Base-by-base conservation (phyloP, 2,329 filamentous ascomycete genomes). In the Ambrosiella cleistominuta region DNA sequence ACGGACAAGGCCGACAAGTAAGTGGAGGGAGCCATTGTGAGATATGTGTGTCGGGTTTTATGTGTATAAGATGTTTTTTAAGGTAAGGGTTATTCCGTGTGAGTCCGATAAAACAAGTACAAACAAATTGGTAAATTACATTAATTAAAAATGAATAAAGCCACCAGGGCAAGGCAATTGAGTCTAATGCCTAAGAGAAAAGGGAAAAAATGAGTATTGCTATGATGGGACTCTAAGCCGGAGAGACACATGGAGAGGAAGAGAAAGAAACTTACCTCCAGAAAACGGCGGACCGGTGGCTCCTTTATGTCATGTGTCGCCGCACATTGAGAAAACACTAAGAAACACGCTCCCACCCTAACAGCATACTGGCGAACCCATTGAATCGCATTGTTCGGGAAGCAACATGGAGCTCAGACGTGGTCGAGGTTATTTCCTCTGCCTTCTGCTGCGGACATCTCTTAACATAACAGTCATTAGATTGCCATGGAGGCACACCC, bases 161-260 rank as follows among this genome's bases (percentile, higher is more conserved):
- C 58, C 58, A 54, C 58, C 58, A 60, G 58, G 58, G 58, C 58
- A 39, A 50, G 54, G 50, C 45, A 17, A 49, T 56, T 55, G 38
- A 13, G n/a, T 57, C 47, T 19, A 60, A 56, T 36, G 54, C 49
- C 54, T 53, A 57, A 49, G 54, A 57, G 57, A 51, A 7, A 40
- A 60, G 57, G n/a, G 44, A 19, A 15, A 19, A 57, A 8, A 40
- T 37, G 15, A 56, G 39, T 54, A 13, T 39, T 50, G 11, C 36
- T 57, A 40, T 47, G 19, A 54, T 52, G 57, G 50, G 19, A 47
- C 40, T 42, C 35, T 53, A 49, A 45, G 40, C 54, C 55, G 17
- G 35, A 57, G 49, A 57, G 58, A 60, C 47, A 57, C 49, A 53
- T 49, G 51, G 51, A 39, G 39, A 36, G 49, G 45, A 54, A 35